These are phyloP conservation scores for Didymella keratinophila DNA, from an alignment of 2,329 filamentous ascomycete genomes.

Conservation along the genomic window DNA sequence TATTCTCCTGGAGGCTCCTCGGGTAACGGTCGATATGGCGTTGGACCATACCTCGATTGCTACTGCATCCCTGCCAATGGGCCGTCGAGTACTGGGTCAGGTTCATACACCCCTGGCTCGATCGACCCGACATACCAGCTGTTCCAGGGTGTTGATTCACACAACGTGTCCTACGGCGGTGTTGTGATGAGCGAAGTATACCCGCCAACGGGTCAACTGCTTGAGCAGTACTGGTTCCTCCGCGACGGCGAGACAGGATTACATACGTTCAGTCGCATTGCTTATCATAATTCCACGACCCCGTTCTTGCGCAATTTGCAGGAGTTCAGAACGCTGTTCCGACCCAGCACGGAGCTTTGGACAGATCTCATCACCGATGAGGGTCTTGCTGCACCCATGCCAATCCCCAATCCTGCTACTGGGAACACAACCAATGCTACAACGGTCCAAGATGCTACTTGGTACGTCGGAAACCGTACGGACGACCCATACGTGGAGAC, in stretches of 20 bases:
- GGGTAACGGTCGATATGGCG: constrained; percentile 12
- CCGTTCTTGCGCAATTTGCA: constrained; percentile 66
- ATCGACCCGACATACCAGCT: constrained; percentile 60
- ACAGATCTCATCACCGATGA: constrained; percentile 64
- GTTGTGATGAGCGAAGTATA: constrained; percentile 68
- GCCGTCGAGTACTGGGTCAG: constrained; percentile 33
- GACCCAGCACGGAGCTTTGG: constrained; percentile 67
- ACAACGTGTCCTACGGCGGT: constrained; percentile 62
- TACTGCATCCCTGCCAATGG: constrained; percentile 62
- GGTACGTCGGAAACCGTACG: constrained; percentile 64
- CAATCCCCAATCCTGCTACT: constrained; percentile 4
- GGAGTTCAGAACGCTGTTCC: constrained; percentile 68
- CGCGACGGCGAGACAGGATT: constrained; percentile 68
- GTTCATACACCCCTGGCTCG: constrained; percentile 65
- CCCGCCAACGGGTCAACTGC: constrained; percentile 63
- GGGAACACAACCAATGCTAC: constrained; percentile 50
- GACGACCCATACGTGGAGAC: constrained; percentile 64
- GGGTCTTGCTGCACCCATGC: constrained; percentile 4
- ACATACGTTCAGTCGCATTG: constrained; percentile 67
- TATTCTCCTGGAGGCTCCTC: constrained; percentile 17
- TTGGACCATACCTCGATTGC: constrained; percentile 68
- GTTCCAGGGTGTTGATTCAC: constrained; percentile 60
- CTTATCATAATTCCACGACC: constrained; percentile 65
- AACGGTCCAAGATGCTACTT: constrained; percentile 70
- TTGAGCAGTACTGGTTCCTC: constrained; percentile 72